These are phyloP conservation scores for Pestalotiopsis sp. DNA, from an alignment of 2,329 filamentous ascomycete genomes.

Conservation along the genomic window DNA sequence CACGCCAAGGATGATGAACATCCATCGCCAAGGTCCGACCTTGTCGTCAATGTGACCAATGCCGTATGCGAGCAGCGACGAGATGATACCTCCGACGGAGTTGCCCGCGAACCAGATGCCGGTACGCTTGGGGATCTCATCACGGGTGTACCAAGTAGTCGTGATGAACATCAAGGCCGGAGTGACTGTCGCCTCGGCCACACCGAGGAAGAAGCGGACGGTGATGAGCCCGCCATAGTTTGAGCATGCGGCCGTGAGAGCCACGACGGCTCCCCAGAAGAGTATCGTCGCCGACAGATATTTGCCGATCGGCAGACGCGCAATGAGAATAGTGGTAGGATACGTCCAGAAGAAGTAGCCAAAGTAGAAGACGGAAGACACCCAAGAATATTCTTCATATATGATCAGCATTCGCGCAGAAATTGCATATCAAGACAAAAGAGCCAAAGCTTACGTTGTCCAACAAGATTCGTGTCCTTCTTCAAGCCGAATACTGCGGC, in stretches of 20 bases:
- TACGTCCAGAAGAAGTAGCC: conserved; percentile 55
- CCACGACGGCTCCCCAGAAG: conserved; percentile 53
- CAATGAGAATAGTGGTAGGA: conserved; percentile 50
- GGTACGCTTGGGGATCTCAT: conserved; percentile 56
- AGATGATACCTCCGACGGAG: conserved; percentile 48
- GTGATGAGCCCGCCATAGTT: conserved; percentile 53
- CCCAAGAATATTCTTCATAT: conserved; percentile 43
- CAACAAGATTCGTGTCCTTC: conserved; percentile 47
- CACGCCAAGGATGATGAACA: conserved; percentile 59
- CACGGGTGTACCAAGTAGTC: conserved; percentile 58
- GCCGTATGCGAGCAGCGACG: conserved; percentile 56
- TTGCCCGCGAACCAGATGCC: conserved; percentile 61
- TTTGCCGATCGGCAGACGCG: conserved; percentile 49
- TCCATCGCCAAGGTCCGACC: conserved; percentile 57
- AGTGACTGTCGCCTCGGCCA: conserved; percentile 57
- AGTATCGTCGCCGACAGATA: conserved; percentile 50
- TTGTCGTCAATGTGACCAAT: conserved; percentile 54
- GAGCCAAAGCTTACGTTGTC: conserved; percentile 25
- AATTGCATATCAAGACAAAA: background rate
- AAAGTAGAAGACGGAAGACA: conserved; percentile 50
- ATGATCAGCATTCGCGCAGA: background rate
- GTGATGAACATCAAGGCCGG: conserved; percentile 61
- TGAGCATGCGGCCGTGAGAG: conserved; percentile 46
- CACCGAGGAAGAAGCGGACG: conserved; percentile 56
- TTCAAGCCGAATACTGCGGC: conserved; percentile 60